A percentile compares a stretch with the other conserved stretches of the same genome.
Evolutionary conservation across 2,329 filamentous ascomycete species (phyloP).

Genomic region (Penicillium palitans): DNA sequence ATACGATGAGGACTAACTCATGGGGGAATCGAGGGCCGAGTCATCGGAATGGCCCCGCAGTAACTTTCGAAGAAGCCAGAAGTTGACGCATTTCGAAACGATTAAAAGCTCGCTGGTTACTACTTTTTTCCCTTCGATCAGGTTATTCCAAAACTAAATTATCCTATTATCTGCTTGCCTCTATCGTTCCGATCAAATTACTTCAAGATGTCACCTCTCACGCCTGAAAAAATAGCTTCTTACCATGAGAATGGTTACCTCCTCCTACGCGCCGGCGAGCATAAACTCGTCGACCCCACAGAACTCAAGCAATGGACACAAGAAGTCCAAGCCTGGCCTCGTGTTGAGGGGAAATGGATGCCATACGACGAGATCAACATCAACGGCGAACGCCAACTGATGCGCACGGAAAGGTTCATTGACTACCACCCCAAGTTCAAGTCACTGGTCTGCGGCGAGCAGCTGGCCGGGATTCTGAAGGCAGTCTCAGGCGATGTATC

Average conservation of each 20-base stretch:
- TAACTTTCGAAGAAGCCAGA: too few relatives aligned
- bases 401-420: conserved; percentile 38
- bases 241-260: conserved; percentile 32
- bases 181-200: too few relatives aligned
- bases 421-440: conserved; percentile 33
- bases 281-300: conserved; percentile 28
- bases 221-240: conserved; percentile 21
- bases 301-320: conserved; percentile 29
- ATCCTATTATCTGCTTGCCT: too few relatives aligned
- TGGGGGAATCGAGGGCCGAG: too few relatives aligned
- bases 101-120: too few relatives aligned
- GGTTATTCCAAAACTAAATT: too few relatives aligned
- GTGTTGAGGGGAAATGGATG: conserved; percentile 37
- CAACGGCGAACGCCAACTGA: conserved; percentile 33
- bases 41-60: too few relatives aligned
- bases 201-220: conserved; percentile 18
- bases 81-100: too few relatives aligned
- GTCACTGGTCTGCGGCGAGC: conserved; percentile 29
- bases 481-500: conserved; percentile 29
- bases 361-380: conserved; percentile 37
- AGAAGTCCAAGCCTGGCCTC: conserved; percentile 31
- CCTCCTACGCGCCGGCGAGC: conserved; percentile 24
- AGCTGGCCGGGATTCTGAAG: conserved; percentile 29
- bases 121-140: too few relatives aligned
- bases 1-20: too few relatives aligned